phyloP scores from a whole-genome alignment of 1,284 basidiomycete species.

The Xanthoconium separans region DNA sequence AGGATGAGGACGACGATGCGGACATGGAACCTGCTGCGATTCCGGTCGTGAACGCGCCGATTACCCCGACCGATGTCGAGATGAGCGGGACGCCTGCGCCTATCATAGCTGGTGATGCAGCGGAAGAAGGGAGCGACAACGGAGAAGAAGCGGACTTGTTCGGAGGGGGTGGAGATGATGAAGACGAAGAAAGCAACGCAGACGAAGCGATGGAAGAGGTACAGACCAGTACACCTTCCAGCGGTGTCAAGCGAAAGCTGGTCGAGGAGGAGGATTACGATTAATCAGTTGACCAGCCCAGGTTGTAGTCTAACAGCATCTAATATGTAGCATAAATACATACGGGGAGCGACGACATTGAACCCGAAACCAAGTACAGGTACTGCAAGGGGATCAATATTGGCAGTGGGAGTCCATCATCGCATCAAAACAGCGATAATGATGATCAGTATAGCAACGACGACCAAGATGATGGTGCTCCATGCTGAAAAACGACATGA shows the following conservation, averaged over 20 bases:
- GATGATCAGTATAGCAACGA: slow-evolving; percentile 32
- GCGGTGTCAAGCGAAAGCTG: slow-evolving; percentile 72
- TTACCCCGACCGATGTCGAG: slow-evolving; percentile 63
- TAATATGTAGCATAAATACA: slow-evolving; percentile 33
- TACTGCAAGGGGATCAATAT: background rate
- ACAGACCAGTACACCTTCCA: slow-evolving; percentile 48
- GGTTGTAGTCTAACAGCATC: slow-evolving; percentile 10
- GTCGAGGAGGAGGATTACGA: slow-evolving; percentile 87
- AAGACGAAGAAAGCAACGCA: slow-evolving; percentile 60
- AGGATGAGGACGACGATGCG: slow-evolving; percentile 53
- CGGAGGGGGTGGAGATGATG: slow-evolving; percentile 64
- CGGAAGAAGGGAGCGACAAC: slow-evolving; percentile 65
- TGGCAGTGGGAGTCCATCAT: slow-evolving; percentile 7
- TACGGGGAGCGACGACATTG: slow-evolving; percentile 9
- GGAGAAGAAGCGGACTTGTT: slow-evolving; percentile 64
- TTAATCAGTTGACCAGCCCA: slow-evolving; percentile 32
- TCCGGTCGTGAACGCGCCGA: slow-evolving; percentile 31
- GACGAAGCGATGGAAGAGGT: slow-evolving; percentile 74
- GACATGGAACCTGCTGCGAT: slow-evolving; percentile 60
- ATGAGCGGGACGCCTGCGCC: slow-evolving; percentile 48
- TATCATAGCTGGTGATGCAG: slow-evolving; percentile 38
- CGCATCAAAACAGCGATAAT: slow-evolving; percentile 34
- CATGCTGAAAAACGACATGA: slow-evolving; percentile 38
- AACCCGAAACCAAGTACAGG: background rate
- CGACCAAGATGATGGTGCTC: slow-evolving; percentile 38